phyloP scores from a whole-genome alignment of 2,329 filamentous ascomycete genomes.

The Cucurbitaria berberidis region DNA sequence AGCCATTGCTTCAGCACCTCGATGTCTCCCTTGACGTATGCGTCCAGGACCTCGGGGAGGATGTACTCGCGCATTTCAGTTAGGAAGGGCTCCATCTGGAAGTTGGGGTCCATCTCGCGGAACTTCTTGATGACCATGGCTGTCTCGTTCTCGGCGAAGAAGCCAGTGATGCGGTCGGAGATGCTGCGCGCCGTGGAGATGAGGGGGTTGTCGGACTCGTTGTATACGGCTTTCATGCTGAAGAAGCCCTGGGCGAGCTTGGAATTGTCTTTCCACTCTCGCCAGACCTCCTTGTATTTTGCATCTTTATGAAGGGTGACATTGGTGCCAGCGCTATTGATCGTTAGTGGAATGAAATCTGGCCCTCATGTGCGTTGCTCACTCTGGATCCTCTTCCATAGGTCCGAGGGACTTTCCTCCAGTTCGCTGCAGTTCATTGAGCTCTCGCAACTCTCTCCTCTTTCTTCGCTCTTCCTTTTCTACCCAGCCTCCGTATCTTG shows the following conservation, averaged over 20 bases:
- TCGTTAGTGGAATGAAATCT: constrained; percentile 11
- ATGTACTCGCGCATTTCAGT: constrained; percentile 98
- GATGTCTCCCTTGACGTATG: constrained; percentile 94
- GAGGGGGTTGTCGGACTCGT: constrained; percentile 96
- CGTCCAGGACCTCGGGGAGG: constrained; percentile 93
- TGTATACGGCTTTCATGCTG: constrained; percentile 82
- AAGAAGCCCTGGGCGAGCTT: constrained; percentile 89
- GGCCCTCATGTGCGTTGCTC: constrained; percentile 48
- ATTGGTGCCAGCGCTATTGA: constrained; percentile 82
- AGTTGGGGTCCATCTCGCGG: constrained; percentile 90
- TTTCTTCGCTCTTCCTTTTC: constrained; percentile 93
- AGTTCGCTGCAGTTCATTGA: constrained; percentile 61
- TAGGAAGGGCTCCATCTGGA: constrained; percentile 94
- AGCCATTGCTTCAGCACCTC: constrained; percentile 94
- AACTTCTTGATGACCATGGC: constrained; percentile 98
- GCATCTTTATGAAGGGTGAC: constrained; percentile 96
- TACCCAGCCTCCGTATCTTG: constrained; percentile 92
- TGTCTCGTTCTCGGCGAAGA: constrained; percentile 98
- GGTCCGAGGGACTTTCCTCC: constrained; percentile 61
- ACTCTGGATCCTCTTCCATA: constrained; percentile 86
- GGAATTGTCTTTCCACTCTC: constrained; percentile 89
- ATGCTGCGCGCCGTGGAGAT: constrained; percentile 93
- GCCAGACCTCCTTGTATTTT: constrained; percentile 98
- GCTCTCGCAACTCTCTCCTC: constrained; percentile 74
- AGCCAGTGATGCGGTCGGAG: constrained; percentile 88